Conservation (phyloP, 1,139 yeast genomes). For the Candida tropicalis region DNA sequence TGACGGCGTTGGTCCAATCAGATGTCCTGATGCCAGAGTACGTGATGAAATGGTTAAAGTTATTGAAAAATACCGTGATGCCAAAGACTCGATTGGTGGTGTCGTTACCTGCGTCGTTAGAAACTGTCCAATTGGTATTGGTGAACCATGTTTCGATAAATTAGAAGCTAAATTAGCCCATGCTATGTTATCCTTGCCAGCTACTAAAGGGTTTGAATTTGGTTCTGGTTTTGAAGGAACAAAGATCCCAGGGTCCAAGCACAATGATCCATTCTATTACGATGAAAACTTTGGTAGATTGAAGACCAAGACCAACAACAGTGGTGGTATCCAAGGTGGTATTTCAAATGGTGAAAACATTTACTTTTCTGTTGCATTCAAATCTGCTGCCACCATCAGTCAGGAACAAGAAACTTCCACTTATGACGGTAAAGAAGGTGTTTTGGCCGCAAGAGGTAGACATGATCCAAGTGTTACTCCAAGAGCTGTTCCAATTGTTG, state of each 20-base stretch:
- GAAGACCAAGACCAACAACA: slow-evolving; percentile 86
- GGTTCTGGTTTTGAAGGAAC: slow-evolving; percentile 96
- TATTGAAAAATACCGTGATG: slow-evolving; percentile 84
- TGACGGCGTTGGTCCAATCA: slow-evolving; percentile 84
- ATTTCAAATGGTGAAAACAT: slow-evolving; percentile 94
- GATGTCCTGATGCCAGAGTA: slow-evolving; percentile 82
- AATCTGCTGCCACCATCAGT: slow-evolving; percentile 96
- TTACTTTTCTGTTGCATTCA: slow-evolving; percentile 93
- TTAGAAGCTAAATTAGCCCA: slow-evolving; percentile 93
- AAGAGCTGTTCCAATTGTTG: slow-evolving; percentile 97
- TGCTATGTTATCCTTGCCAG: slow-evolving; percentile 97
- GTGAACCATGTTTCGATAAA: slow-evolving; percentile 97
- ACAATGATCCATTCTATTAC: slow-evolving; percentile 81
- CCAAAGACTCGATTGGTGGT: slow-evolving; percentile 94
- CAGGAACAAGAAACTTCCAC: slow-evolving; percentile 89
- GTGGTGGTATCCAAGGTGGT: slow-evolving; percentile 99
- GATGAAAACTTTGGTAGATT: slow-evolving; percentile 58
- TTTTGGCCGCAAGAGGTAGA: slow-evolving; percentile 93
- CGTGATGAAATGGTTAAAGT: slow-evolving; percentile 83
- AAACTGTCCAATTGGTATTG: slow-evolving; percentile 90
- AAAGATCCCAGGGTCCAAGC: slow-evolving; percentile 86
- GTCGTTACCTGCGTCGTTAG: slow-evolving; percentile 96
- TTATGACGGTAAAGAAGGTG: slow-evolving; percentile 85
- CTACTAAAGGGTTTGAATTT: slow-evolving; percentile 96
- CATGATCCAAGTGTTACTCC: slow-evolving; percentile 99